Conservation (phyloP, 345 rosid species). For the Draba incana region DNA sequence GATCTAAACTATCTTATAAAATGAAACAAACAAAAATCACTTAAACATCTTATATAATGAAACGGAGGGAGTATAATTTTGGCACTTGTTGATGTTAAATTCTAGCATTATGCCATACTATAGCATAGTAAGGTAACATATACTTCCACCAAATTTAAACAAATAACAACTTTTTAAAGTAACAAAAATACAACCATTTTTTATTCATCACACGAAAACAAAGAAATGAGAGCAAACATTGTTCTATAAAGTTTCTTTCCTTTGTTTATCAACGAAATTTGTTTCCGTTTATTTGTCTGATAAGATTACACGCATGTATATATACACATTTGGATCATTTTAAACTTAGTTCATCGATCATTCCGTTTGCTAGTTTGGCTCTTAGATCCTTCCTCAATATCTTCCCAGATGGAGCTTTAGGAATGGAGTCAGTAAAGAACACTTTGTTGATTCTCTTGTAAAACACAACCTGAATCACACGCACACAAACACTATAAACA, state of each 20-base stretch:
- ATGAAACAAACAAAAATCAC: no score
- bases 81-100: neutral
- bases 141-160: neutral
- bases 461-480: conserved; percentile 61
- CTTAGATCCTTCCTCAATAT: conserved; percentile 79
- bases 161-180: neutral
- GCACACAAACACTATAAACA: neutral
- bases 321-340: neutral
- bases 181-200: neutral
- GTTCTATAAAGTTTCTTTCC: neutral
- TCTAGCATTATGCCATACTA: neutral
- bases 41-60: no score
- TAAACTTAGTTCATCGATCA: conserved; percentile 9
- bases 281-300: neutral
- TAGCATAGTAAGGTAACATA: neutral
- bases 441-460: conserved; percentile 78
- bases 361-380: conserved; percentile 54
- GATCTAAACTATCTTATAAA: no score
- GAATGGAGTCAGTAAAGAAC: conserved; percentile 68
- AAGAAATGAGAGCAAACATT: neutral
- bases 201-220: neutral
- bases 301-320: neutral
- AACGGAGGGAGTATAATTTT: no score
- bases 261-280: neutral
- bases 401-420: conserved; percentile 86